These are phyloP conservation scores for Paramicrosporidium saccamoebae DNA, from an alignment of 371 early-diverging fungal genomes.

Conservation along the genomic window DNA sequence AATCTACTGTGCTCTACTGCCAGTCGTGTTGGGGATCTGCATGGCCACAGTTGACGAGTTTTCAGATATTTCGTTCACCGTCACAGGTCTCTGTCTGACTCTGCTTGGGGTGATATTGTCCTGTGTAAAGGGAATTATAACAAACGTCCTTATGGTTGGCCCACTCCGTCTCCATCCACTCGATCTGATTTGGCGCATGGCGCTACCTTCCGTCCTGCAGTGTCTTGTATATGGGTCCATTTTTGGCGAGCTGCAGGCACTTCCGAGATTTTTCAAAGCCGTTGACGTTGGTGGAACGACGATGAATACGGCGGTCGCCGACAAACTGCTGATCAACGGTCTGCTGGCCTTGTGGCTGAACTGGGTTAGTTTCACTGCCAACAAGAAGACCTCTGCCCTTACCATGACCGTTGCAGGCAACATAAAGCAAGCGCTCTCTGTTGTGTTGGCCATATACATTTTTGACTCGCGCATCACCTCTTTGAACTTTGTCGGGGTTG, in stretches of 20 bases:
- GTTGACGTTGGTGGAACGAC: slow-evolving; percentile 11
- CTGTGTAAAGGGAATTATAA: slow-evolving; percentile 34
- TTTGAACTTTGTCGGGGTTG: slow-evolving; percentile 28
- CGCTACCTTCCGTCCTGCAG: slow-evolving; percentile 33
- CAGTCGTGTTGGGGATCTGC: no score
- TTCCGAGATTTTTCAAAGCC: no score
- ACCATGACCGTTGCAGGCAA: slow-evolving; percentile 61
- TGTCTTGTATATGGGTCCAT: slow-evolving; percentile 19
- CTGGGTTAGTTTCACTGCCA: slow-evolving; percentile 39
- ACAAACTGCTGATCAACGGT: slow-evolving; percentile 29
- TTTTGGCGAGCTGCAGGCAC: slow-evolving; percentile 26
- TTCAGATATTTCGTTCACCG: no score
- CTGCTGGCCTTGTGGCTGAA: slow-evolving; percentile 41
- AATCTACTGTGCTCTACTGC: no score
- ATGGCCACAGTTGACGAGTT: no score
- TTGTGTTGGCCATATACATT: slow-evolving; percentile 28
- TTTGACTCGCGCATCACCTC: slow-evolving; percentile 22
- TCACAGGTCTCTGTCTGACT: slow-evolving; percentile 38
- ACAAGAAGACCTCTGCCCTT: slow-evolving; percentile 36
- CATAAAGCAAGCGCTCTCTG: slow-evolving; percentile 46
- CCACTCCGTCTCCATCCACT: slow-evolving; percentile 32
- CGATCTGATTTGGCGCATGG: slow-evolving; percentile 40
- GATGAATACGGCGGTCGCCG: slow-evolving; percentile 7
- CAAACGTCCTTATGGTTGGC: slow-evolving; percentile 40
- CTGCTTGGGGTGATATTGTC: slow-evolving; percentile 37